These are phyloP conservation scores for Thoreauomyces humboldtii DNA, from an alignment of 192 early-diverging fungal species.

Conservation along the genomic window DNA sequence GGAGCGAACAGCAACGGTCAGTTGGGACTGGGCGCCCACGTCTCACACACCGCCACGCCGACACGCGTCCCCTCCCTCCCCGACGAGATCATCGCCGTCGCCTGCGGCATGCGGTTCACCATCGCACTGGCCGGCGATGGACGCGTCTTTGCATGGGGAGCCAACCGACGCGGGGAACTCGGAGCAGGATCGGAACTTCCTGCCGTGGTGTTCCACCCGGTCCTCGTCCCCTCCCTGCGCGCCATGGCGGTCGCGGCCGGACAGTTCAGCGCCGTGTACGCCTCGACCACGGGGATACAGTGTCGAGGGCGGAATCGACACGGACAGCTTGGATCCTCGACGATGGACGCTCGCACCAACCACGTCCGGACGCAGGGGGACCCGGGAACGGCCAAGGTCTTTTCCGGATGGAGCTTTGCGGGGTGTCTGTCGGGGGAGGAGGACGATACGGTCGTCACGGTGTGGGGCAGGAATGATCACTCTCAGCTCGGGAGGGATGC, in stretches of 20 bases:
- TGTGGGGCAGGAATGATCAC: slow-evolving; percentile 79
- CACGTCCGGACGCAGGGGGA: no score
- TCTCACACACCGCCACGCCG: not conserved
- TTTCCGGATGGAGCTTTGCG: slow-evolving; percentile 64
- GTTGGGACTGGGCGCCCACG: slow-evolving; percentile 10
- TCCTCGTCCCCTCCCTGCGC: not conserved
- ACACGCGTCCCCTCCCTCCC: not conserved
- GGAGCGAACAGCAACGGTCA: slow-evolving; percentile 28
- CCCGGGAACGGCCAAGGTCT: slow-evolving; percentile 19
- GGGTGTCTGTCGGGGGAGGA: slow-evolving; percentile 29
- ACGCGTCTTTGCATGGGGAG: slow-evolving; percentile 54
- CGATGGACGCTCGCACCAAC: no score
- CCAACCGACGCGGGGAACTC: slow-evolving; percentile 52
- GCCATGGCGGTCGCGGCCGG: slow-evolving; percentile 30
- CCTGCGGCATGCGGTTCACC: slow-evolving; percentile 17
- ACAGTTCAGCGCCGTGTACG: slow-evolving; percentile 24
- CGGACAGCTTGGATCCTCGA: slow-evolving; percentile 58
- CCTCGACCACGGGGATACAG: slow-evolving; percentile 20
- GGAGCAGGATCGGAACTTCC: no score
- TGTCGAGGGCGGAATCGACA: slow-evolving; percentile 59
- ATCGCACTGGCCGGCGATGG: slow-evolving; percentile 41
- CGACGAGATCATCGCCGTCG: slow-evolving; percentile 2
- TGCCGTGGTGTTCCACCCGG: not conserved
- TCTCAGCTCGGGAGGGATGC: slow-evolving; percentile 50
- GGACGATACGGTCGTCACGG: slow-evolving; percentile 21